Evolutionary conservation across 2,329 filamentous ascomycete genomes (phyloP).

Genomic region (Diplocarpon mali): DNA sequence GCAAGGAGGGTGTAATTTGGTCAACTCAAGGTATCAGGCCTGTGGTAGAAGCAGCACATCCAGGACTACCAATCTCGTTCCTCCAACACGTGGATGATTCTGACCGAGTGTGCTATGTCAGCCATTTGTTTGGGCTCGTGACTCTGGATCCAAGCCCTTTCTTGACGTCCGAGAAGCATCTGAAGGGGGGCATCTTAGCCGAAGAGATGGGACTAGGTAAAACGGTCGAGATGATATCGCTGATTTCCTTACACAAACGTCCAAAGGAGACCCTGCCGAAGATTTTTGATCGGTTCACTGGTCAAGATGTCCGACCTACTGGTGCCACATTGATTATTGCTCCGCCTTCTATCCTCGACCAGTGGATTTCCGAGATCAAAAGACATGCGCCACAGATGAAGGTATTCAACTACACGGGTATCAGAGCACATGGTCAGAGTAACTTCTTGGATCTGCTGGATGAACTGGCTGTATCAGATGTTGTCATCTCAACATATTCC

Average conservation of each 20-base stretch:
- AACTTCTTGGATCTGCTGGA: constrained; percentile 30
- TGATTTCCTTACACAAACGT: constrained; percentile 54
- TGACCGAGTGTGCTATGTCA: constrained; percentile 42
- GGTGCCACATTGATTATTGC: constrained; percentile 51
- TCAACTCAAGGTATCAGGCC: constrained; percentile 9
- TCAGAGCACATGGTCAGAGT: constrained; percentile 25
- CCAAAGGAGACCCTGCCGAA: constrained; percentile 2
- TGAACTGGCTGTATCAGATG: constrained; percentile 40
- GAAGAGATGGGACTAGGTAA: constrained; percentile 82
- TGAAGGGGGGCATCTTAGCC: constrained; percentile 44
- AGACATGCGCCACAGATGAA: constrained; percentile 46
- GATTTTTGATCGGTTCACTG: constrained; percentile 31
- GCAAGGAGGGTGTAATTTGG: constrained; percentile 51
- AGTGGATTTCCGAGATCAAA: constrained; percentile 51
- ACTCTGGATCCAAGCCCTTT: constrained; percentile 39
- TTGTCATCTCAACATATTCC: constrained; percentile 54
- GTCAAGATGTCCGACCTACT: constrained; percentile 35
- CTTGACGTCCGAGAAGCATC: constrained; percentile 29
- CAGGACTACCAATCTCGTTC: constrained; percentile 33
- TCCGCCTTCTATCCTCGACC: constrained; percentile 42
- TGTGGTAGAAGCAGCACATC: neutral
- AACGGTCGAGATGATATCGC: constrained; percentile 62
- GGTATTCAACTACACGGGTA: constrained; percentile 46
- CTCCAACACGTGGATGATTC: constrained; percentile 33
- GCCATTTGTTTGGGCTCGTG: constrained; percentile 50